Percentiles rank a stretch among this genome's conserved stretches.
These are phyloP conservation scores for Paratinospora sagittata DNA, from an alignment of 164 flowering plant genomes.

Conservation along the genomic window DNA sequence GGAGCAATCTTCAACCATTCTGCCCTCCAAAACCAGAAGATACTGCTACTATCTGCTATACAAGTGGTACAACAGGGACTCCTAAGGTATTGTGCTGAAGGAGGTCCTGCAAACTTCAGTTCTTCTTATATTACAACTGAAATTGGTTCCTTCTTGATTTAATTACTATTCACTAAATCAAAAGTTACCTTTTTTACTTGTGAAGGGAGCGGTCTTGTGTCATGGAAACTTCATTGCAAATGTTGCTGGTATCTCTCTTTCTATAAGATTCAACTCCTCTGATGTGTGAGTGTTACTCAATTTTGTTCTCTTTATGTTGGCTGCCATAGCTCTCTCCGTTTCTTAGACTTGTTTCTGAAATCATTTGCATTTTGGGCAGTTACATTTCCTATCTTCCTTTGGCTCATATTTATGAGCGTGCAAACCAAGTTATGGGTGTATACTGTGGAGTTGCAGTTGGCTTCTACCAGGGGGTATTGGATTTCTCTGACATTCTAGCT, in stretches of 20 bases:
- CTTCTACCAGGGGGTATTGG: slow-evolving; percentile 91
- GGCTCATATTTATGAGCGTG: slow-evolving; percentile 96
- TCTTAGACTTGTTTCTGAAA: slow-evolving; percentile 4
- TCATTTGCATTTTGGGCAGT: slow-evolving; percentile 31
- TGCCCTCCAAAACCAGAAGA: slow-evolving; percentile 86
- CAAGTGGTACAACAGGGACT: slow-evolving; percentile 99
- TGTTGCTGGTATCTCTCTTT: slow-evolving; percentile 53
- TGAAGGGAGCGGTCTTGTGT: slow-evolving; percentile 77
- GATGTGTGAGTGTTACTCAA: slow-evolving; percentile 61
- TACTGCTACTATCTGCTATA: slow-evolving; percentile 92
- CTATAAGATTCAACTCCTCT: slow-evolving; percentile 45
- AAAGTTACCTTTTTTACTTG: slow-evolving; percentile 1
- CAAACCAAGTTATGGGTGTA: slow-evolving; percentile 51
- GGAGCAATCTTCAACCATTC: slow-evolving; percentile 57
- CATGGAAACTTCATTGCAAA: slow-evolving; percentile 85
- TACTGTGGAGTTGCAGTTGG: slow-evolving; percentile 86
- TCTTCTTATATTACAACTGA: slow-evolving; percentile 1
- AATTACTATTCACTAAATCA: neutral
- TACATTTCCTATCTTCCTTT: slow-evolving; percentile 94
- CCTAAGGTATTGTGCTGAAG: slow-evolving; percentile 64
- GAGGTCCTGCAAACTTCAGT: neutral
- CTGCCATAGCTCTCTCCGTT: neutral
- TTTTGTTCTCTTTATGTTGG: neutral
- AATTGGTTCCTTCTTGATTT: neutral
- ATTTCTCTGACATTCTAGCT: neutral